Conservation (phyloP, 148 eudicot species). For the Polygonum maritimum region DNA sequence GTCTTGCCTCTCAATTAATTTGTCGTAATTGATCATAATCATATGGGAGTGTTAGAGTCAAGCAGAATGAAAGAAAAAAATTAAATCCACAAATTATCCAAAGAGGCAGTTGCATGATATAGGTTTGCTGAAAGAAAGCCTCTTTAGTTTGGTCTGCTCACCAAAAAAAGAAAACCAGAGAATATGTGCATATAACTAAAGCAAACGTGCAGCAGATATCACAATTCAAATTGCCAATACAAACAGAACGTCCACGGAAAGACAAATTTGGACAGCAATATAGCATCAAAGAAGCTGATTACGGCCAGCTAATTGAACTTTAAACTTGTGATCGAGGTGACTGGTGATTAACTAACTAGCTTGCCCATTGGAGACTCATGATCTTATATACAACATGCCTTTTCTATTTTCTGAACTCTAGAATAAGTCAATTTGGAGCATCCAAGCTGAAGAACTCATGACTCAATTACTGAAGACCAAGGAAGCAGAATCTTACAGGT, state of each 20-base stretch:
- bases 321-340: background rate
- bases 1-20: background rate
- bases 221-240: background rate
- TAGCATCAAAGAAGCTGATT: background rate
- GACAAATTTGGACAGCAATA: background rate
- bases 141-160: background rate
- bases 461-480: background rate
- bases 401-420: background rate
- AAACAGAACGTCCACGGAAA: background rate
- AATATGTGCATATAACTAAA: background rate
- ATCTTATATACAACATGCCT: background rate
- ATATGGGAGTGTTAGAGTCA: background rate
- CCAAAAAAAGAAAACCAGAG: background rate
- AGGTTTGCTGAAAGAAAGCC: background rate
- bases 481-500: constrained; percentile 2
- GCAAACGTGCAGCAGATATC: background rate
- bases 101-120: background rate
- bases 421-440: background rate
- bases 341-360: background rate
- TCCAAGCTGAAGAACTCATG: background rate
- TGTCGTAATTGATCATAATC: background rate
- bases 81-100: background rate
- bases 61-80: background rate
- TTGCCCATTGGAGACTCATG: background rate
- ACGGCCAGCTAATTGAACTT: background rate